phyloP scores from a whole-genome alignment of 2,329 filamentous ascomycete genomes.

The Ustilaginoidea virens region DNA sequence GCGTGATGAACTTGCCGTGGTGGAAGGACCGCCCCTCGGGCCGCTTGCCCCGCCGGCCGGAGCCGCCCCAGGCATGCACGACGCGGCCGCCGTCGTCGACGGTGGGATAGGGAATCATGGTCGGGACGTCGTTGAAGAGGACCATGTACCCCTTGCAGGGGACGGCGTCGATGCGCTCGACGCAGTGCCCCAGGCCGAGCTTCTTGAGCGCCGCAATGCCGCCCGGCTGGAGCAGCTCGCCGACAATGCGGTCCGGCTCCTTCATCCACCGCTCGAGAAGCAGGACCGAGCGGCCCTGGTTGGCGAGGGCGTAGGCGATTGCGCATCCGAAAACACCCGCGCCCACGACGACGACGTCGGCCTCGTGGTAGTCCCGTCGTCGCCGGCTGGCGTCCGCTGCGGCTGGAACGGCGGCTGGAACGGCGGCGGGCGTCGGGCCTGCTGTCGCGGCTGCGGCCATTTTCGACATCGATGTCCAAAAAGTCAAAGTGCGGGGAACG shows the following conservation, averaged over 20 bases:
- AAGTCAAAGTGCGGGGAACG: too few relatives aligned
- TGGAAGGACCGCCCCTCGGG: slow-evolving; percentile 71
- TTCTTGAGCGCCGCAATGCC: slow-evolving; percentile 68
- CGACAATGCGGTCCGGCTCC: slow-evolving; percentile 90
- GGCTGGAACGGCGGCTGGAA: too few relatives aligned
- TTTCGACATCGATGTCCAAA: too few relatives aligned
- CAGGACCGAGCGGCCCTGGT: slow-evolving; percentile 81
- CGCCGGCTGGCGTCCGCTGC: slow-evolving; percentile 26
- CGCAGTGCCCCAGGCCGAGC: slow-evolving; percentile 64
- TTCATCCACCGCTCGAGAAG: slow-evolving; percentile 79
- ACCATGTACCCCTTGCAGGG: slow-evolving; percentile 77
- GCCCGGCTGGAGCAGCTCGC: slow-evolving; percentile 86
- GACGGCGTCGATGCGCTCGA: slow-evolving; percentile 80
- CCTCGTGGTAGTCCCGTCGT: slow-evolving; percentile 42
- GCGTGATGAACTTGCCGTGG: slow-evolving; percentile 82
- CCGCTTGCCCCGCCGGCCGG: slow-evolving; percentile 22
- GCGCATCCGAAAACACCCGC: slow-evolving; percentile 85
- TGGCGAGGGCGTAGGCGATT: slow-evolving; percentile 66
- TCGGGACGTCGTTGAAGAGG: slow-evolving; percentile 59
- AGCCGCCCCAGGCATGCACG: slow-evolving; percentile 18
- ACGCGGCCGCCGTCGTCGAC: slow-evolving; percentile 33
- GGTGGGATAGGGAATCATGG: slow-evolving; percentile 65
- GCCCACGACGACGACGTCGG: slow-evolving; percentile 82
- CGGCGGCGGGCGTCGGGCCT: too few relatives aligned
- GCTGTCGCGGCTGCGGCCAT: too few relatives aligned